These are phyloP conservation scores for Penicillium cinerascens DNA, from an alignment of 495 filamentous ascomycete species.

Conservation along the genomic window DNA sequence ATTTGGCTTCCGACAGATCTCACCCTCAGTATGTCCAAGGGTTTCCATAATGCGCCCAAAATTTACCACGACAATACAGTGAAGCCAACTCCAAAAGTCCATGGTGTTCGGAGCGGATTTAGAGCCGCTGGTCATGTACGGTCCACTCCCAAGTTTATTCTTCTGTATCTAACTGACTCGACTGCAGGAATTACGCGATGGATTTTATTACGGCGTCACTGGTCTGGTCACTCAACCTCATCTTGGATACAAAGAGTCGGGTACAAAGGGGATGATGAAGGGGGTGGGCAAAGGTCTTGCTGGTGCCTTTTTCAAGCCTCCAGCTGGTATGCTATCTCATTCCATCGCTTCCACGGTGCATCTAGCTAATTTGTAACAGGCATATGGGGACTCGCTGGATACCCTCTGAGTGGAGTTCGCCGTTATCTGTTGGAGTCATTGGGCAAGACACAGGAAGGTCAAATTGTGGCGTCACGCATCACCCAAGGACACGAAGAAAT, in stretches of 20 bases:
- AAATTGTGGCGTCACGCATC: conserved; percentile 21
- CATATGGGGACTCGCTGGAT: conserved; percentile 65
- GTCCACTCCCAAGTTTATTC: conserved; percentile 48
- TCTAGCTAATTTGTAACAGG: conserved; percentile 27
- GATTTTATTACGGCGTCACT: conserved; percentile 68
- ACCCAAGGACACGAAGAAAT: conserved; percentile 27
- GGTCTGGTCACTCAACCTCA: conserved; percentile 71
- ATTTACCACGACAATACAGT: conserved; percentile 77
- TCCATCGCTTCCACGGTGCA: too few relatives aligned
- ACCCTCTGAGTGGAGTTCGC: conserved; percentile 70
- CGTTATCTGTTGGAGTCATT: conserved; percentile 60
- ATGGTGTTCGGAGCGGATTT: conserved; percentile 66
- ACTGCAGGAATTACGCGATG: conserved; percentile 59
- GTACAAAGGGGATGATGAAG: conserved; percentile 64
- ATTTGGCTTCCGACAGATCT: conserved; percentile 79
- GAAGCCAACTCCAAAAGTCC: conserved; percentile 64
- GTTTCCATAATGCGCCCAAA: conserved; percentile 81
- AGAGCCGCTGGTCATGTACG: conserved; percentile 59
- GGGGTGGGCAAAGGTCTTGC: conserved; percentile 74
- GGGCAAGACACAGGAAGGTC: conserved; percentile 14
- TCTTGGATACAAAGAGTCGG: conserved; percentile 64
- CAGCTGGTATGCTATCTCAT: conserved; percentile 51
- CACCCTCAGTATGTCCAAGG: conserved; percentile 70
- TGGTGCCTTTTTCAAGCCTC: conserved; percentile 66
- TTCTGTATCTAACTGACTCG: conserved; percentile 48